Base-by-base conservation (phyloP, 2,329 filamentous ascomycete species). In the Lecanicillium sp. region DNA sequence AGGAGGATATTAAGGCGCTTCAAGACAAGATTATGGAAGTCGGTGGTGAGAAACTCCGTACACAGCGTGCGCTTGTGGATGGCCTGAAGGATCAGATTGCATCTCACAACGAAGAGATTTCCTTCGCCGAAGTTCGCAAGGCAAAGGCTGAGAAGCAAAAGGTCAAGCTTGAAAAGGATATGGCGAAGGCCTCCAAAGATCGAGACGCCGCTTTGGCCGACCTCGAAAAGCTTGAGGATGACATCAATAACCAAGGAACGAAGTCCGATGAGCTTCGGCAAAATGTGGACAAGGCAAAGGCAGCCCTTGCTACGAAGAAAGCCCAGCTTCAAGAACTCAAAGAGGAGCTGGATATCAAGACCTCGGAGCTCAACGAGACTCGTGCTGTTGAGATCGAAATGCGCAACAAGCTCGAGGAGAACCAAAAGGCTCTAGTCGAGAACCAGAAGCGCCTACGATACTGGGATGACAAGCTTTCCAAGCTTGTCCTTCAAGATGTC, bases 1-100 rank as follows among this genome's bases (percentile, higher is more conserved):
- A 98, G 63, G 83, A 84, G 21, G 93, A 97, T 66, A 97, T 98
- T 67, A 91, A 95, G 68, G 77, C 77, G 17, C 74, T 98, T 1
- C 91, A 98, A 63, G 85, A 93, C 75, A 95, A 90, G 73, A 98
- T 98, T 60, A 97, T 98, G 93, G 86, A 96, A 66, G 85, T 95
- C 54, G 93, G 93, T 61, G 93, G 93, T 67, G 90, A 97, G 60
- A 90, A 88, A 67, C 81, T 98, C 15, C 84, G 93, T 48, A 80
- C 84, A 15, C 91, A 98, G 63, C 90, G 93, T 58, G 83, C 88
- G 52, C 94, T 87, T 72, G 90, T 98, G 27, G 91, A 97, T 62
- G 79, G 83, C 6, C 72, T 94, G 54, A 95, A 94, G 63, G 86
- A 90, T 58, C 84, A 95, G 62, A 90, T 97, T 48, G 74, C 84